Base-by-base conservation (phyloP, 2,329 filamentous ascomycete species). In the Lasiodiplodia sp. region DNA sequence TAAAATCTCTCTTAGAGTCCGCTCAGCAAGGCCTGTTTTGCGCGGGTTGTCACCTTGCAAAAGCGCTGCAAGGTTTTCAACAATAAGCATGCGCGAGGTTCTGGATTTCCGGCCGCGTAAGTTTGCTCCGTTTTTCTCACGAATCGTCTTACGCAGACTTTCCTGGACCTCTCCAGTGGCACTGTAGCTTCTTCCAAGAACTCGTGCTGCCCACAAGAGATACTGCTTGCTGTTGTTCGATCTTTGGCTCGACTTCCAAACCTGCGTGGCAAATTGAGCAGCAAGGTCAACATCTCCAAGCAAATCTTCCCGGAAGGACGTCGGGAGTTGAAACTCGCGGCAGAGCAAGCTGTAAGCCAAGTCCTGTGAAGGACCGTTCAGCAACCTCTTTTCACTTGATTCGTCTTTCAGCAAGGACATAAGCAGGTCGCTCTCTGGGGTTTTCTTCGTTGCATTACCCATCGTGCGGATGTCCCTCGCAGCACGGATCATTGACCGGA, bases 171-270 rank as follows among this genome's bases (percentile, higher is more conserved):
- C 52, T 25, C 67, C 67, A 12, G 21, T 51, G 31, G 67, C 75
- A 52, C 75, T 74, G 66, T 78, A 98, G 0, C 93, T 90, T 76
- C 93, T 88, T 8, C 96, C 96, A 55, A 98, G 84, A 2, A 94
- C 91, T 71, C 91, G 87, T 3, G 92, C 94, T 55, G 92, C 92
- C 96, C 96, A 99, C 0, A 92, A 82, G 0, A 93, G 82, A 76
- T 96, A 97, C 18, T 88, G 86, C 31, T 87, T 82, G 68, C 89
- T 91, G 18, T 91, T 83, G 1, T 86, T 82, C 47, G 86, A 83
- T n/a, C 87, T 84, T 69, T 87, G 85, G 72, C 93, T 92, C 52
- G 92, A 94, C 75, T 90, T 89, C 90, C 91, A 96, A 0, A 97
- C 85, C 21, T 89, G 87, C 14, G 89, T 82, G 2, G 89, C 87